A percentile compares a stretch with the other conserved stretches of the same genome.
phyloP scores from a whole-genome alignment of 1,284 basidiomycete species.

The Heterobasidion irregulare region DNA sequence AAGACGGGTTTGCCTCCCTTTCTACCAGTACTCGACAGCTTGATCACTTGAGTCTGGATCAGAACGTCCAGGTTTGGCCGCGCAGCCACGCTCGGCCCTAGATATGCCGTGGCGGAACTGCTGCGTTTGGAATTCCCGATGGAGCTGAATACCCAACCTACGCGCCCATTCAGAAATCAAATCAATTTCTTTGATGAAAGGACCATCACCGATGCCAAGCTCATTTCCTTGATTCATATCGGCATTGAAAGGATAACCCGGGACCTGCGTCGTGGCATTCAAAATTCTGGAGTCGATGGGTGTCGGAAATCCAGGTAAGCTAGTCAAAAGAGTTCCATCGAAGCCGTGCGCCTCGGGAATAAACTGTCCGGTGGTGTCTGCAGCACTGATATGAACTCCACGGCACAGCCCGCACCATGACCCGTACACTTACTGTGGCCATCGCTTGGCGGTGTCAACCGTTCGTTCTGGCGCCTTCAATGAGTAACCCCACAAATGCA shows the following conservation, averaged over 20 bases:
- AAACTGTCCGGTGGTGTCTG: conserved; percentile 13
- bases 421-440: conserved; percentile 1
- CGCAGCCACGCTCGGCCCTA: conserved; percentile 19
- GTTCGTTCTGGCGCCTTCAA: conserved; percentile 12
- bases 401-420: not conserved
- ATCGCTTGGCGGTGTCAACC: conserved; percentile 12
- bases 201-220: conserved; percentile 20
- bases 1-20: conserved; percentile 17
- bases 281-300: conserved; percentile 18
- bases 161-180: not conserved
- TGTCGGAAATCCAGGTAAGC: conserved; percentile 13
- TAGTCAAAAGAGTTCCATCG: not conserved
- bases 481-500: not conserved
- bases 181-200: not conserved
- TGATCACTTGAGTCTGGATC: conserved; percentile 29
- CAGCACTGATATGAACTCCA: not conserved
- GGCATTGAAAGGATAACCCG: conserved; percentile 20
- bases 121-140: conserved; percentile 22
- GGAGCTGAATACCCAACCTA: conserved; percentile 28
- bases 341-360: conserved; percentile 12
- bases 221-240: conserved; percentile 26
- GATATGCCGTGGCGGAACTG: conserved; percentile 29
- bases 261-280: conserved; percentile 12
- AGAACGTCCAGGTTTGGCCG: conserved; percentile 34
- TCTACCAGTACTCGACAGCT: conserved; percentile 21